Evolutionary conservation across 805 yeast species (phyloP), one percentile per base, ranked within the genome.

Genomic region (Citeromyces matritensis): DNA sequence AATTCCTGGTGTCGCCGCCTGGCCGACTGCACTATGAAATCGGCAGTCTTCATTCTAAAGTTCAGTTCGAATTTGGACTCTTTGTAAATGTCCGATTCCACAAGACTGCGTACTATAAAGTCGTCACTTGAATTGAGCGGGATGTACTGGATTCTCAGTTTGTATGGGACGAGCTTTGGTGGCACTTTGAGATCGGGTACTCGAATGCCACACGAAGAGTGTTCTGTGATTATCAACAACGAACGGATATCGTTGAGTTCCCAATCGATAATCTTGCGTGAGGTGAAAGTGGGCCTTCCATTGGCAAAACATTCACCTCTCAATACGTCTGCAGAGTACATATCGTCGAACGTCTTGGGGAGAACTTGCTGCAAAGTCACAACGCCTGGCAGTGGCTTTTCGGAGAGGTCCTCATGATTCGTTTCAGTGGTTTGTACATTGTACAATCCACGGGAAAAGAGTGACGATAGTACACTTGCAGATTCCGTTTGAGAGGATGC

Each of bases 171-270:
- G 83, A 84, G 77, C 42, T 67, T 73, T 4, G 71, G 70, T 31
- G 51, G 54, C 6, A 17, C 21, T 17, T 17, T 17, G 6, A 17
- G 21, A 7, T 17, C 21, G 21, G 21, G 21, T 7, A 17, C 21
- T 17, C 7, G 5, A 5, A 17, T 5, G 21, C 7, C 7, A 5
- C 21, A 5, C 21, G 21, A 7, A 17, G 7, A 17, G 21, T 17
- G 5, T 15, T 47, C 51, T 23, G 60, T 65, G 14, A 73, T 58
- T 17, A 79, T 72, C 24, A 79, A 52, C 19, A 77, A 48, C 2
- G 84, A 73, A 28, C 88, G 55, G 12, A 74, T 54, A 46, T 77
- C 86, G 48, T 79, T 79, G 31, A 74, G 44, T 30, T 67, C 73
- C 88, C 88, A 79, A 47, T 76, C 79, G 15, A 72, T 54, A 26